These are phyloP conservation scores for Austropuccinia psidii DNA, from an alignment of 1,284 basidiomycete genomes.

Conservation along the genomic window DNA sequence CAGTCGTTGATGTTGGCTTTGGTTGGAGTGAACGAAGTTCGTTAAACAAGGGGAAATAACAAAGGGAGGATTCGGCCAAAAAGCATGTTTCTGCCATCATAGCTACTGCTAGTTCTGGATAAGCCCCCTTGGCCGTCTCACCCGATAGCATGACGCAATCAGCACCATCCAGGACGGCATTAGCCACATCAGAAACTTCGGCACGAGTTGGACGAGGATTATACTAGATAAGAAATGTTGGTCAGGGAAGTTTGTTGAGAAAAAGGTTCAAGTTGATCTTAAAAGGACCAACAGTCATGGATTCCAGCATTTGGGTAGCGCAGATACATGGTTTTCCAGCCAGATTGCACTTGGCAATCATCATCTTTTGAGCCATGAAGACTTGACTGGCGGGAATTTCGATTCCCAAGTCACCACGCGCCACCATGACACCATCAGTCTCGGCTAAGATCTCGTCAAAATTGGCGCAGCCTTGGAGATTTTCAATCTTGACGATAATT, in stretches of 20 bases:
- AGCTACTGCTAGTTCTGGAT: conserved; percentile 66
- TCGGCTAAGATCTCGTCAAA: conserved; percentile 93
- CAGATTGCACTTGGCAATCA: conserved; percentile 97
- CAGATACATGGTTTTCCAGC: conserved; percentile 96
- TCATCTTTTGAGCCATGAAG: conserved; percentile 98
- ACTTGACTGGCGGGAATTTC: conserved; percentile 97
- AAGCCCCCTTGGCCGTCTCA: conserved; percentile 91
- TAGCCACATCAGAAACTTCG: conserved; percentile 94
- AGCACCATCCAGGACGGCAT: conserved; percentile 90
- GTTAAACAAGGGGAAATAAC: conserved; percentile 84
- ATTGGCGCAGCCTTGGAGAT: conserved; percentile 93
- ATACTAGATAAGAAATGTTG: conserved; percentile 50
- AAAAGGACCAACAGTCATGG: conserved; percentile 68
- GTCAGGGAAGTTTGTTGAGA: not conserved
- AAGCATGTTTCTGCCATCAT: conserved; percentile 99
- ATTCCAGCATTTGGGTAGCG: conserved; percentile 99
- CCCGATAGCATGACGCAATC: conserved; percentile 99
- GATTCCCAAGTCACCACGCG: conserved; percentile 94
- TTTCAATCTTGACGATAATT: conserved; percentile 98
- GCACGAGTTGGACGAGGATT: conserved; percentile 95
- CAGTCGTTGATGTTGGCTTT: conserved; percentile 80
- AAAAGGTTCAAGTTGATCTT: not conserved
- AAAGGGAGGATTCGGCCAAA: conserved; percentile 85
- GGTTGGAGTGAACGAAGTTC: conserved; percentile 62
- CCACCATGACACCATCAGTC: conserved; percentile 96